Evolutionary conservation across 2,329 filamentous ascomycete species (phyloP).

Genomic region (Microascus cirrosus): DNA sequence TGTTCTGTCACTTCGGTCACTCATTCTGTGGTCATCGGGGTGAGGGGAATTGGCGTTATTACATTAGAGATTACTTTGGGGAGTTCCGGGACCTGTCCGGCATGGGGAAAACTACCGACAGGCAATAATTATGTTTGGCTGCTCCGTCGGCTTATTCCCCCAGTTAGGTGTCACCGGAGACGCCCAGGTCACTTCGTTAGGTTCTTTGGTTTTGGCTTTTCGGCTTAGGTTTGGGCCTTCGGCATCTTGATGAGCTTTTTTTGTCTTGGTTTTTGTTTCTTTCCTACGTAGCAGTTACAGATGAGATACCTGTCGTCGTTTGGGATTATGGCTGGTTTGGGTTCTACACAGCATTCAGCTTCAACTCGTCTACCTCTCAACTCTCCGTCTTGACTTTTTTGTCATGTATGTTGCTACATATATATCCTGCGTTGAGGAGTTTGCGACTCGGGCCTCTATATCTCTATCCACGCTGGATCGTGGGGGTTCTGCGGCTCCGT

Average conservation of each 20-base stretch:
- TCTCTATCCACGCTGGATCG: background rate
- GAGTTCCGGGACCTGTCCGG: background rate
- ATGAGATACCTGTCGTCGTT: background rate
- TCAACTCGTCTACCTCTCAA: background rate
- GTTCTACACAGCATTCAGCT: background rate
- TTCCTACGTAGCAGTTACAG: constrained; percentile 1
- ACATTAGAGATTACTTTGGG: background rate
- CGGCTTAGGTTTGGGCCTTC: background rate
- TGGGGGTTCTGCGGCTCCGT: background rate
- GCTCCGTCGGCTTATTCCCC: background rate
- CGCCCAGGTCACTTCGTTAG: background rate
- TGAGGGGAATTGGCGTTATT: background rate
- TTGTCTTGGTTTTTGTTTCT: background rate
- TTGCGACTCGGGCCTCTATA: background rate
- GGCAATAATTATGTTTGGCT: background rate
- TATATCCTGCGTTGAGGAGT: background rate
- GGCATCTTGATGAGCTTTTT: background rate
- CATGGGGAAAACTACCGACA: background rate
- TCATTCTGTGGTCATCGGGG: background rate
- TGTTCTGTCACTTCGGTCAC: background rate
- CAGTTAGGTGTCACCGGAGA: background rate
- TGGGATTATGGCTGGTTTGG: background rate
- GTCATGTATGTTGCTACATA: too few relatives aligned
- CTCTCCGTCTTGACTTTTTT: background rate
- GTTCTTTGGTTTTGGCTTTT: background rate